phyloP scores from a whole-genome alignment of 1,284 basidiomycete genomes.

The Neolentinus lepideus region DNA sequence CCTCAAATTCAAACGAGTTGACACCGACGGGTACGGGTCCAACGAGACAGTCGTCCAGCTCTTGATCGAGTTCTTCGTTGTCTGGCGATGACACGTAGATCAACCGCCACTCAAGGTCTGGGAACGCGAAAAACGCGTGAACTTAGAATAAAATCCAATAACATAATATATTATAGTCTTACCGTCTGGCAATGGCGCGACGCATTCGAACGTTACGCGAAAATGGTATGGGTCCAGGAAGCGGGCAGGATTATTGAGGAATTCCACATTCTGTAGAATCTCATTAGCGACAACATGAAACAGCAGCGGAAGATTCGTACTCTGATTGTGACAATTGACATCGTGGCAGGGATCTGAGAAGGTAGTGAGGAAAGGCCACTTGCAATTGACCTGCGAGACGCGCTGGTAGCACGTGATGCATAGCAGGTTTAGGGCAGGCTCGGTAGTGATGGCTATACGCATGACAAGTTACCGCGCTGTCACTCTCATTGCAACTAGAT shows the following conservation, averaged over 20 bases:
- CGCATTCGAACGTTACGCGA: slow-evolving; percentile 97
- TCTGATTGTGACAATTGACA: slow-evolving; percentile 68
- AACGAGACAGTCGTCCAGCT: slow-evolving; percentile 92
- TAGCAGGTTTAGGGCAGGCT: no score
- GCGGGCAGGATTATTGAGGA: slow-evolving; percentile 89
- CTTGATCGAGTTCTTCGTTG: slow-evolving; percentile 89
- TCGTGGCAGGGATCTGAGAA: slow-evolving; percentile 20
- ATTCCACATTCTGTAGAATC: slow-evolving; percentile 63
- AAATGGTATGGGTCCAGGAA: slow-evolving; percentile 92
- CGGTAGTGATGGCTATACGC: no score
- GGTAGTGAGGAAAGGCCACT: no score
- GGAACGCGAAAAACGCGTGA: background rate
- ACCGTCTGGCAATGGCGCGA: slow-evolving; percentile 90
- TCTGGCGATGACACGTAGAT: slow-evolving; percentile 96
- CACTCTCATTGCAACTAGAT: no score
- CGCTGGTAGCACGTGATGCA: no score
- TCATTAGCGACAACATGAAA: background rate
- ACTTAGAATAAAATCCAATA: background rate
- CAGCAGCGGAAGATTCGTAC: slow-evolving; percentile 23
- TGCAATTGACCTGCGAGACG: no score
- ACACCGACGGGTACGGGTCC: slow-evolving; percentile 93
- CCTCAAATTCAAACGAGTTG: slow-evolving; percentile 97
- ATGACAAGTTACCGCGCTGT: no score
- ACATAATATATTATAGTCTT: no score
- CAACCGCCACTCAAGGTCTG: slow-evolving; percentile 96